A percentile compares a stretch with the other conserved stretches of the same genome.
Evolutionary conservation across 345 rosid genomes (phyloP).

Genomic region (Cardiospermum halicacabum): DNA sequence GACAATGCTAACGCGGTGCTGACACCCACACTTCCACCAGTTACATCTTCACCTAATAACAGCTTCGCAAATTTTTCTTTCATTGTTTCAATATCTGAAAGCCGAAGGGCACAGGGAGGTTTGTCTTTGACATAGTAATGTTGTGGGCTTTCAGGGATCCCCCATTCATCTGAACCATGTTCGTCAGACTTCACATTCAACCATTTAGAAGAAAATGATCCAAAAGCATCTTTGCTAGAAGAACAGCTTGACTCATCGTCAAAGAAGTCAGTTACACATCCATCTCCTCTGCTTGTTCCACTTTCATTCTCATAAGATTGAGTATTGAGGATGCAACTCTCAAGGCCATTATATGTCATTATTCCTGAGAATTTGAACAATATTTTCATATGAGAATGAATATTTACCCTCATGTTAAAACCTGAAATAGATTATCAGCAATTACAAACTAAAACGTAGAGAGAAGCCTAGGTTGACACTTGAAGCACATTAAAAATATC

Average conservation of each 20-base stretch:
- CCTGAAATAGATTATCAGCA: not conserved
- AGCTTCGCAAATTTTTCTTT: constrained; percentile 82
- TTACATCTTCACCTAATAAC: constrained; percentile 77
- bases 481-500: not conserved
- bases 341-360: constrained; percentile 81
- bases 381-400: not conserved
- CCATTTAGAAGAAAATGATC: constrained; percentile 90
- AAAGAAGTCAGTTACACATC: constrained; percentile 64
- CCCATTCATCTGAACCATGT: constrained; percentile 52
- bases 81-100: constrained; percentile 70
- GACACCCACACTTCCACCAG: constrained; percentile 73
- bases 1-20: constrained; percentile 77
- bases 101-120: constrained; percentile 33
- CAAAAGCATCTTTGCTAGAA: constrained; percentile 86
- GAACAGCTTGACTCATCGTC: constrained; percentile 86
- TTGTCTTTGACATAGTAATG: constrained; percentile 53
- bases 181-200: constrained; percentile 47
- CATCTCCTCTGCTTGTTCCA: constrained; percentile 77
- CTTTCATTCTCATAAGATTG: constrained; percentile 81
- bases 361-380: constrained; percentile 43
- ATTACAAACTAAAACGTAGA: not conserved
- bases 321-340: constrained; percentile 74
- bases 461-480: constrained; percentile 4
- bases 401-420: not conserved
- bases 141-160: constrained; percentile 48